A percentile compares a stretch with the other conserved stretches of the same genome.
These are phyloP conservation scores for Pseudozyma flocculosa DNA, from an alignment of 1,284 basidiomycete species.

Conservation along the genomic window DNA sequence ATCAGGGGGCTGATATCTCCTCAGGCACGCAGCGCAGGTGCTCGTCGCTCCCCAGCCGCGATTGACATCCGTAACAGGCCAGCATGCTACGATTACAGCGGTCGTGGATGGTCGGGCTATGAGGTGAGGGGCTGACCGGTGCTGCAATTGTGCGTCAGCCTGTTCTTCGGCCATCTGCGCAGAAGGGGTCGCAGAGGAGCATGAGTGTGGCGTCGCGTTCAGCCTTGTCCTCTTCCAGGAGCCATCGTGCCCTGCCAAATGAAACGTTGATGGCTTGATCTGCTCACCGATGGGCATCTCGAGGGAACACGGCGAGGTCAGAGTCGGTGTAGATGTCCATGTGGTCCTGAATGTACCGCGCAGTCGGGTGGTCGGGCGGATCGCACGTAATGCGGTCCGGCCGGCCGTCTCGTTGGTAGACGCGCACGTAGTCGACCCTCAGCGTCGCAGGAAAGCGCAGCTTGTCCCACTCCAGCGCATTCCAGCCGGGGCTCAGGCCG, in stretches of 20 bases:
- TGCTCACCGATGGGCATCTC: constrained; percentile 16
- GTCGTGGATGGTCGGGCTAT: no score
- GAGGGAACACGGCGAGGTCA: constrained; percentile 22
- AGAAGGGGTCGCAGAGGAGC: background rate
- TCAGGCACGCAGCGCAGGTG: no score
- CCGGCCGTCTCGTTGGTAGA: constrained; percentile 43
- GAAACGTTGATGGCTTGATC: no score
- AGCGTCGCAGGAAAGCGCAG: constrained; percentile 60
- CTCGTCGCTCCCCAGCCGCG: no score
- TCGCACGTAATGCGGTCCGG: constrained; percentile 39
- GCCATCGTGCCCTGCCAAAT: no score
- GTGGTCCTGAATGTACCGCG: constrained; percentile 49
- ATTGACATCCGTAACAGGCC: no score
- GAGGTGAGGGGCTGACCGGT: no score
- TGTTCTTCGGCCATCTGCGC: constrained; percentile 43
- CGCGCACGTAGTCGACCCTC: constrained; percentile 42
- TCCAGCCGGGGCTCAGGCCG: constrained; percentile 46
- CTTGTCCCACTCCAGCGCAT: constrained; percentile 23
- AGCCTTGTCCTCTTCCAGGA: no score
- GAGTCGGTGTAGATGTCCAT: constrained; percentile 49
- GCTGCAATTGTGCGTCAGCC: constrained; percentile 1
- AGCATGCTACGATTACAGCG: no score
- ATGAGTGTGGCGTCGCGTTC: no score
- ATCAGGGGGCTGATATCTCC: no score
- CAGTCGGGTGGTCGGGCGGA: constrained; percentile 49